Evolutionary conservation across 192 early-diverging fungal species (phyloP).

Genomic region (Umbelopsis ramanniana): DNA sequence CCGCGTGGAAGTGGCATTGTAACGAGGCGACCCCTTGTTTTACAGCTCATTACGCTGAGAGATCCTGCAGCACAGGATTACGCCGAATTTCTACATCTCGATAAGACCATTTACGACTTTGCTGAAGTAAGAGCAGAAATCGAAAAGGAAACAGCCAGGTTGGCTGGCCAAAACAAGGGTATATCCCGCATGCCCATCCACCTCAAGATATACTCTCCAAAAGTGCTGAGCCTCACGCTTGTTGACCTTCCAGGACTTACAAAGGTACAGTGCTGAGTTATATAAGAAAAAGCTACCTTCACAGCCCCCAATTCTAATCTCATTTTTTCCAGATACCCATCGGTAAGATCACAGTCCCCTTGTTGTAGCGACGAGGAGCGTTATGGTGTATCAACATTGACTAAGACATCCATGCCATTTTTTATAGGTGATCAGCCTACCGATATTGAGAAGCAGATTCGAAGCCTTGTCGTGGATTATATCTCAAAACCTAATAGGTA

Average conservation of each 20-base stretch:
- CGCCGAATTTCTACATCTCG: conserved; percentile 80
- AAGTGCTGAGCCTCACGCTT: conserved; percentile 79
- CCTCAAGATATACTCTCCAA: conserved; percentile 74
- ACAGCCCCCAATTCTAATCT: too few relatives aligned
- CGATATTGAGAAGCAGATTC: conserved; percentile 82
- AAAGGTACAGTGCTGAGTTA: conserved; percentile 53
- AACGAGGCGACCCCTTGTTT: conserved; percentile 79
- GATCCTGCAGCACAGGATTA: conserved; percentile 41
- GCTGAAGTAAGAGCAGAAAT: conserved; percentile 78
- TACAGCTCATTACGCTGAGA: conserved; percentile 70
- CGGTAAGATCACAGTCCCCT: conserved; percentile 21
- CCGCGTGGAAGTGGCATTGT: conserved; percentile 90
- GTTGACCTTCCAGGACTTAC: conserved; percentile 85
- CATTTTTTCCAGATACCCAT: conserved; percentile 36
- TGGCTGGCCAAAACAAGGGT: conserved; percentile 81
- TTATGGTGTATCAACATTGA: not conserved
- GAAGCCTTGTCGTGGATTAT: conserved; percentile 75
- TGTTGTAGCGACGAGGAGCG: not conserved
- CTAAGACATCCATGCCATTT: not conserved
- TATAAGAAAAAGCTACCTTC: not conserved
- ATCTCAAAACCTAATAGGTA: conserved; percentile 81
- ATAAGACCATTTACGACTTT: conserved; percentile 79
- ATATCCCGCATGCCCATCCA: conserved; percentile 79
- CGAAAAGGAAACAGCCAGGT: conserved; percentile 77
- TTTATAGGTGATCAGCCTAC: conserved; percentile 74